Evolutionary conservation across 2,329 filamentous ascomycete genomes (phyloP).

Genomic region (Penicillium sp.): DNA sequence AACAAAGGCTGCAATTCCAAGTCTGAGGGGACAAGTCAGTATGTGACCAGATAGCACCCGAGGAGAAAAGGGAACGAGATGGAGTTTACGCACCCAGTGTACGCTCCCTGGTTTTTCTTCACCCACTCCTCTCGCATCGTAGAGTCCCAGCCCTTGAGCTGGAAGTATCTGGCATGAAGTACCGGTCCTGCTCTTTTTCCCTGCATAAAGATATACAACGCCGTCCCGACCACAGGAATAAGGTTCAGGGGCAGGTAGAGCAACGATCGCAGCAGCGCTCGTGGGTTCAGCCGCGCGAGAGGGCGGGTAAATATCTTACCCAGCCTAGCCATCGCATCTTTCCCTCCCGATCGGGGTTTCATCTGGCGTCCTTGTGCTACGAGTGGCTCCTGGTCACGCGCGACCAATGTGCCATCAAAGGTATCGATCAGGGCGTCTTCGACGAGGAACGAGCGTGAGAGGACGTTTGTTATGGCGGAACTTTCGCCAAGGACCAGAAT

Average conservation of each 20-base stretch:
- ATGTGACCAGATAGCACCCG: constrained; percentile 8
- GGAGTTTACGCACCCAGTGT: constrained; percentile 67
- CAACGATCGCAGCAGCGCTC: constrained; percentile 71
- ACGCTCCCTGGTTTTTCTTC: constrained; percentile 68
- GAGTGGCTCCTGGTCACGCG: constrained; percentile 57
- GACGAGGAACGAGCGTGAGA: constrained; percentile 71
- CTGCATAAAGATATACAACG: constrained; percentile 76
- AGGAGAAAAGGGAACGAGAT: not conserved
- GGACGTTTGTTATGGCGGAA: constrained; percentile 49
- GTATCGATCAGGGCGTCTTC: constrained; percentile 82
- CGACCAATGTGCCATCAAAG: constrained; percentile 72
- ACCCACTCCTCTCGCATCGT: constrained; percentile 68
- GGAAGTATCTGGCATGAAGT: constrained; percentile 72
- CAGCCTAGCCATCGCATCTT: constrained; percentile 55
- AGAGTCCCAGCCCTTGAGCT: constrained; percentile 78
- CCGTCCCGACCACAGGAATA: constrained; percentile 83
- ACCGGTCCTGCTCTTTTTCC: constrained; percentile 58
- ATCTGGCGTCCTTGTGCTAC: constrained; percentile 75
- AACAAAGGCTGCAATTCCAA: constrained; percentile 76
- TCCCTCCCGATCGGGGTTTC: constrained; percentile 48
- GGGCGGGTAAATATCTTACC: constrained; percentile 59
- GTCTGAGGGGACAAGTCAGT: constrained; percentile 33
- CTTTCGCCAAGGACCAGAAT: constrained; percentile 62
- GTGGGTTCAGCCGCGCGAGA: constrained; percentile 50
- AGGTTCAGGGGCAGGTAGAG: constrained; percentile 91